Evolutionary conservation across 225 moss, liverwort and hornwort species (phyloP).

Genomic region (Takakia lepidozioides): DNA sequence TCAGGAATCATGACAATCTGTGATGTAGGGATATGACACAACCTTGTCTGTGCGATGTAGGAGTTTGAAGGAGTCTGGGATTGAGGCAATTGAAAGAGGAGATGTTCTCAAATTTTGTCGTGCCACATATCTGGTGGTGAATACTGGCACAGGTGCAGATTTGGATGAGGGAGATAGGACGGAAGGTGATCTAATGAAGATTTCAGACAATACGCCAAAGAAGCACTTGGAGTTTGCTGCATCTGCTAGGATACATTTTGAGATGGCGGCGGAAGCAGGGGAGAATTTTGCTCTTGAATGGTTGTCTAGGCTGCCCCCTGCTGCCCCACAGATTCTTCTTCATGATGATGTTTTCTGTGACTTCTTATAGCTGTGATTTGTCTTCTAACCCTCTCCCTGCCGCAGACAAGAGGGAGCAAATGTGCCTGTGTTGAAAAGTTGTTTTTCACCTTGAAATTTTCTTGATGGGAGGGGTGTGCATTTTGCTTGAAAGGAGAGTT

Average conservation of each 20-base stretch:
- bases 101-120: background rate
- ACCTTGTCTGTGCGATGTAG: too few relatives aligned
- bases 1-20: constrained; percentile 1
- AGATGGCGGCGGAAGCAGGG: constrained; percentile 70
- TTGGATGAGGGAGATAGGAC: constrained; percentile 18
- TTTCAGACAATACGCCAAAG: constrained; percentile 5
- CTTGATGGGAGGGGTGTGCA: too few relatives aligned
- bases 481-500: too few relatives aligned
- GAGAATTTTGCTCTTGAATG: constrained; percentile 77
- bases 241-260: constrained; percentile 37
- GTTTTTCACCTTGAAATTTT: too few relatives aligned
- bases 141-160: constrained; percentile 23
- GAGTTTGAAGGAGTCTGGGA: too few relatives aligned
- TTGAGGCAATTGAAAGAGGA: too few relatives aligned
- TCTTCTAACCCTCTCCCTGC: too few relatives aligned
- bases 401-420: too few relatives aligned
- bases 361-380: too few relatives aligned
- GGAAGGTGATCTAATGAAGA: background rate
- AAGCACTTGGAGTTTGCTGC: constrained; percentile 21
- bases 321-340: too few relatives aligned
- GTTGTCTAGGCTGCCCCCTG: constrained; percentile 37
- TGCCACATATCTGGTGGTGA: background rate
- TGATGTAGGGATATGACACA: background rate
- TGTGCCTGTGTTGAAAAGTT: too few relatives aligned
- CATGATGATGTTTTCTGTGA: too few relatives aligned